Base-by-base conservation (phyloP, 108 stramenopile species). In the Cylindrotheca closterium region DNA sequence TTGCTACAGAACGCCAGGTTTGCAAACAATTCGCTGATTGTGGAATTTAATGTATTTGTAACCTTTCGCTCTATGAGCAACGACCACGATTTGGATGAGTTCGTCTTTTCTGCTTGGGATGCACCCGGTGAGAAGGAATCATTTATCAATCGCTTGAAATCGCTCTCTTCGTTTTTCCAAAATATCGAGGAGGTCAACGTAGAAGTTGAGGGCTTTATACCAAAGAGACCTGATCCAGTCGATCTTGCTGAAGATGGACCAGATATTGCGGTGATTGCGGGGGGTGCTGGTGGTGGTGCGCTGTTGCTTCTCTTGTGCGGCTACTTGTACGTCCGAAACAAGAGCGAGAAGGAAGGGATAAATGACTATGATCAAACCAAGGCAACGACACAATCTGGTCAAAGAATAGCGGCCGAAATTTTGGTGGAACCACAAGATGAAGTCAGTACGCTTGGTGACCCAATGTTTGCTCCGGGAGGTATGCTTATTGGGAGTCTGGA, bases 361-460 rank as follows among this genome's bases (percentile, higher is more conserved):
- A 31, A 61, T 8, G 29, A 55, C n/a, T 30, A 63, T 19, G 46
- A 15, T 25, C 18, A 17, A 26, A 8, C 26, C 25, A 45, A 30
- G 25, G 32, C 24, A 51, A 42, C 49, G 50, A 55, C 45, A 32
- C 55, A 23, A 64, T 18, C 24, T 62, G 30, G n/a, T 47, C 51
- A 29, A 51, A 8, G 23, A 24, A 3, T 55, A 46, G 18, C 53
- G 42, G 68, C 58, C 18, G 75, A 84, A 55, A 79, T 84, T 65
- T 22, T 77, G 26, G 74, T 80, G 52, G 86, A 85, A 42, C 81
- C 81, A 4, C 74, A 82, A 34, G 92, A 94, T 65, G 92, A 94
- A 63, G 79, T 94, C 19, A 84, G 82, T 58, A 91, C 92, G 0
- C 49, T 94, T 19, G 89, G 87, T 24, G 92, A 94, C 67, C 92